Evolutionary conservation across 768 basidiomycete genomes (phyloP), one percentile per base, ranked within the genome.

Genomic region (Mycena polygramma): DNA sequence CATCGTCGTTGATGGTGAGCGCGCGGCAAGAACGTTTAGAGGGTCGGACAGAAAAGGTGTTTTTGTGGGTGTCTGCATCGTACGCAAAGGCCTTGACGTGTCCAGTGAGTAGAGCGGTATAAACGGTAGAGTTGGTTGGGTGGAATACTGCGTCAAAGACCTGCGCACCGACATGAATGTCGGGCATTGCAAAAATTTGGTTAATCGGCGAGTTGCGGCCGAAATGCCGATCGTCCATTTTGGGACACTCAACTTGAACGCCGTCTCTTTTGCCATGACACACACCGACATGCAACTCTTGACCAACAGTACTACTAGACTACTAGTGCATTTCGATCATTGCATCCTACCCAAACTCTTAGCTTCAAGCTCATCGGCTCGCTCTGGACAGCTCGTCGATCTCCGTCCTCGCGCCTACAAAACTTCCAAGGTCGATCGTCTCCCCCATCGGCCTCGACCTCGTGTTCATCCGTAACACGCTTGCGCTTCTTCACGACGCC

Each of bases 141-240:
- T 97, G 95, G 76, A 98, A 98, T 2, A 87, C 88, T 49, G 98
- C 83, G 83, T 97, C 97, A 81, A 97, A 98, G 36, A 96, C 89
- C 79, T 97, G 94, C 10, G 90, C 88, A 57, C 89, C 90, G 53
- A 92, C 86, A 24, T 86, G 83, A 58, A 96, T 91, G 82, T 94
- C 85, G 66, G 86, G 84, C 86, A 87, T 87, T 57, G 73, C 70
- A 60, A 48, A 30, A 37, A 55, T 30, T 20, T 35, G 30, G 41
- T 59, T 59, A 26, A 49, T 53, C 52, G 52, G 41, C 13, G 30
- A 20, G 24, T 39, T 41, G 37, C 24, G 13, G 43, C 41, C 24
- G 41, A 24, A 1, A 26, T 7, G 52, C 14, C 15, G 17, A n/a
- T 11, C 26, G 13, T 36, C 53, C 54, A n/a, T 37, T 39, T 55